phyloP scores from a whole-genome alignment of 495 filamentous ascomycete species.

The Chlorociboria aeruginascens region DNA sequence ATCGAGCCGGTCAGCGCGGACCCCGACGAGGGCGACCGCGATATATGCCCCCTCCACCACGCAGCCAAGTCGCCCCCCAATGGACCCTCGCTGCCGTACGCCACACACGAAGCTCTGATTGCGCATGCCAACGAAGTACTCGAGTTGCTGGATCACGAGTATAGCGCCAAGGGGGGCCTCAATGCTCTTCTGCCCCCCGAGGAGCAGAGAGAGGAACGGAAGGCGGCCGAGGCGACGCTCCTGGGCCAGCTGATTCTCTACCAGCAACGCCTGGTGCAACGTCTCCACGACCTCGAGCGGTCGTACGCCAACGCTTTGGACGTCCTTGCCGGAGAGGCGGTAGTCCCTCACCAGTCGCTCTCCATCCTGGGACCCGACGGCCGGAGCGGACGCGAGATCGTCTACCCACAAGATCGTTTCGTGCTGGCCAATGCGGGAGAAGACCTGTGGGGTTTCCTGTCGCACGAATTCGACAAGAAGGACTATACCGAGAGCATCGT shows the following conservation, averaged over 20 bases:
- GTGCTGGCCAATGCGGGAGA: conserved; percentile 39
- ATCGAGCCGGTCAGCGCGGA: conserved; percentile 14
- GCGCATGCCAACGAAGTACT: conserved; percentile 41
- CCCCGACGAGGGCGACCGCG: not conserved
- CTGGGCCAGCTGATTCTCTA: conserved; percentile 38
- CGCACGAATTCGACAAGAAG: conserved; percentile 30
- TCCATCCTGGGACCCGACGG: conserved; percentile 24
- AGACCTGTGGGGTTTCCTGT: conserved; percentile 31
- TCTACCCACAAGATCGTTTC: conserved; percentile 38
- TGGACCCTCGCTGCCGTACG: conserved; percentile 22
- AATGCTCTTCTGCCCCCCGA: conserved; percentile 33
- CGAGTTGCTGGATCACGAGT: conserved; percentile 42
- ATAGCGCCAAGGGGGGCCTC: conserved; percentile 35
- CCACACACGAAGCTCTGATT: conserved; percentile 33
- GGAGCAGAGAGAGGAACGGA: conserved; percentile 17
- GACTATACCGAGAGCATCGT: conserved; percentile 23
- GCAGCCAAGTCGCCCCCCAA: conserved; percentile 3
- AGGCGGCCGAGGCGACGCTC: conserved; percentile 26
- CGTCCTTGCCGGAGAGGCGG: conserved; percentile 33
- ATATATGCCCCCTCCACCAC: conserved; percentile 15
- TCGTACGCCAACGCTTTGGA: conserved; percentile 34
- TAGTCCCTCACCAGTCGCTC: conserved; percentile 30
- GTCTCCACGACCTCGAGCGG: conserved; percentile 39
- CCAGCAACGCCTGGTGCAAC: conserved; percentile 32
- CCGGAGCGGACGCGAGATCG: conserved; percentile 26